phyloP scores from a whole-genome alignment of 495 filamentous ascomycete species.

The Aspergillus sclerotiicarbonarius region DNA sequence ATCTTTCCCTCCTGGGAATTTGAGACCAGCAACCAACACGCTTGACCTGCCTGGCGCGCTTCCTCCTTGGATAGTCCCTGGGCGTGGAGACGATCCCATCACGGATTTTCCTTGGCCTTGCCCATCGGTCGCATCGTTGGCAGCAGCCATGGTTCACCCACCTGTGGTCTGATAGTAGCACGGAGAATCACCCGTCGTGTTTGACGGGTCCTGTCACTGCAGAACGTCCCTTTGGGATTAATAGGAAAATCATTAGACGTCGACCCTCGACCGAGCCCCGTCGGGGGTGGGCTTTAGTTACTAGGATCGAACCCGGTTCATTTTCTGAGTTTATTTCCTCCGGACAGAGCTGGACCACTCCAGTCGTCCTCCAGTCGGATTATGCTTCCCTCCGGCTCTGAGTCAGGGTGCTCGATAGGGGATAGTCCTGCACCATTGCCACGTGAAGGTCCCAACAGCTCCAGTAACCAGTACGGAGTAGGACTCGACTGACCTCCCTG shows the following conservation, averaged over 20 bases:
- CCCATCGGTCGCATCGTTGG: conserved; percentile 1
- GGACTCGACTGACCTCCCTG: too few relatives aligned
- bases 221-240: too few relatives aligned
- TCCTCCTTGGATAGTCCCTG: background rate
- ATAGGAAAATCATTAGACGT: too few relatives aligned
- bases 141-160: background rate
- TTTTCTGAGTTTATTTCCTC: background rate
- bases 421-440: conserved; percentile 11
- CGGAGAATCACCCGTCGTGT: background rate
- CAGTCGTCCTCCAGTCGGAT: background rate
- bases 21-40: too few relatives aligned
- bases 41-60: too few relatives aligned
- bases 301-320: background rate
- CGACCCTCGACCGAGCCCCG: too few relatives aligned
- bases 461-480: too few relatives aligned
- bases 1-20: background rate
- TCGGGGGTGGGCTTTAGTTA: background rate
- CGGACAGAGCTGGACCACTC: background rate
- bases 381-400: background rate
- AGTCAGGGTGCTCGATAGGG: conserved; percentile 9
- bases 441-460: conserved; percentile 7
- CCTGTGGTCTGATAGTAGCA: background rate
- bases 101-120: background rate
- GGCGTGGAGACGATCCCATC: background rate
- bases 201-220: too few relatives aligned